Base-by-base conservation (phyloP, 208 protist genomes). In the Leptomonas pyrrhocoris region DNA sequence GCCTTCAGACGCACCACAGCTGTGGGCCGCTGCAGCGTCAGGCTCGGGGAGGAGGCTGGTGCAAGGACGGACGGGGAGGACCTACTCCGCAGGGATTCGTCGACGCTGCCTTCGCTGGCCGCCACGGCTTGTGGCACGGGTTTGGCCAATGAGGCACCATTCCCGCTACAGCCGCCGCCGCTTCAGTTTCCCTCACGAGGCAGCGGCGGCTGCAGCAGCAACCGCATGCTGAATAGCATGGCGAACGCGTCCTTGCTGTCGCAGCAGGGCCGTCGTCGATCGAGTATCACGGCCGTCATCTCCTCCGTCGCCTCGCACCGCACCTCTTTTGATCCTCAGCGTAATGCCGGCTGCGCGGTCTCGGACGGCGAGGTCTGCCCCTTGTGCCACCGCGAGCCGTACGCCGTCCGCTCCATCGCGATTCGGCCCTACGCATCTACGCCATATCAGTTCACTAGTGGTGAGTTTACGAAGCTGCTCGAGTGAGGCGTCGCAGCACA, bases 351-450 rank as follows among this genome's bases (percentile, higher is more conserved):
- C 46, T 31, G 46, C 31, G 38, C 28, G 0, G 48, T 72, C n/a
- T 16, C 21, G 40, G 64, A 71, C 18, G 46, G 58, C 7, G 72
- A 77, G 64, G 30, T 25, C 27, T 94, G 88, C 49, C 88, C 88
- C 50, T 34, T 90, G 59, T 94, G 88, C 60, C 76, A 89, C 48
- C 77, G 85, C 11, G 36, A 77, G 16, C 76, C 85, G 1, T 78
- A 74, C 49, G 64, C 75, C 61, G 51, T 65, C 46, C 65, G 83
- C 21, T 60, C 54, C 27, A 78, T 85, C 49, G 61, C 64, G n/a
- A 55, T 54, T 27, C 64, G 42, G 15, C 90, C 87, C n/a, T 95
- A 95, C 70, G 66, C 62, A 0, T 31, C 76, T 27, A 95, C 87
- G n/a, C 63, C 72, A 4, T 95, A 85, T 63, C 73, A 78, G n/a